Conservation (phyloP, 352 stramenopile species). For the Pythium utonaiense region DNA sequence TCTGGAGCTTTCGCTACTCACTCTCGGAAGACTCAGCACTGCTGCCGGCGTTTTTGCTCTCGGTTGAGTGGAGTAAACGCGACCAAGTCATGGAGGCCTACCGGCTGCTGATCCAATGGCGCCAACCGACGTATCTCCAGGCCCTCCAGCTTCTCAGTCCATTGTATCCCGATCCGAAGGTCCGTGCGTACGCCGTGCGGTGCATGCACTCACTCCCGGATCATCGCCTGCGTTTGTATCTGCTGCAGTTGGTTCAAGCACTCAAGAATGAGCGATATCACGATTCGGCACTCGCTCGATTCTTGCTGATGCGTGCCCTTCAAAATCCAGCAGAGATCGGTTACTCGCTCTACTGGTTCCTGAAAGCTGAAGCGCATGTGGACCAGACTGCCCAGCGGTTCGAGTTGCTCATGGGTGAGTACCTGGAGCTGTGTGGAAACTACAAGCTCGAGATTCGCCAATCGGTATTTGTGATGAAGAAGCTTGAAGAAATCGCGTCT, state of each 20-base stretch:
- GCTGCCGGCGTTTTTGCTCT: constrained; percentile 81
- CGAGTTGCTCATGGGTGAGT: constrained; percentile 65
- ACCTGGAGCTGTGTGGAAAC: constrained; percentile 85
- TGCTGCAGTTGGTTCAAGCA: constrained; percentile 84
- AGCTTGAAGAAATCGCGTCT: constrained; percentile 74
- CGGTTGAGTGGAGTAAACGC: constrained; percentile 79
- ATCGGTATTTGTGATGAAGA: constrained; percentile 90
- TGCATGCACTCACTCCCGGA: constrained; percentile 86
- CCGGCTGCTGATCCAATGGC: constrained; percentile 71
- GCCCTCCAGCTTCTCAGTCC: constrained; percentile 86
- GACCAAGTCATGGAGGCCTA: constrained; percentile 82
- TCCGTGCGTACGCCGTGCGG: constrained; percentile 90
- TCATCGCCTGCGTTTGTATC: constrained; percentile 82
- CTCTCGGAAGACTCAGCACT: constrained; percentile 71
- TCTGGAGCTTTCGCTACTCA: constrained; percentile 63
- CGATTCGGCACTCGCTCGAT: constrained; percentile 72
- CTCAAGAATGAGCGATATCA: constrained; percentile 86
- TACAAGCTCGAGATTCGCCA: constrained; percentile 89
- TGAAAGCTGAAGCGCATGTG: constrained; percentile 67
- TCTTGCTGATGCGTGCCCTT: constrained; percentile 70
- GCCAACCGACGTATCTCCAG: constrained; percentile 72
- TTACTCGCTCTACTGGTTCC: constrained; percentile 82
- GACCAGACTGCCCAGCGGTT: constrained; percentile 64
- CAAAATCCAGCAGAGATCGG: constrained; percentile 76
- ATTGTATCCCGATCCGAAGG: constrained; percentile 87